These are phyloP conservation scores for Phyllosticta capitalensis DNA, from an alignment of 2,329 filamentous ascomycete species.

Conservation along the genomic window DNA sequence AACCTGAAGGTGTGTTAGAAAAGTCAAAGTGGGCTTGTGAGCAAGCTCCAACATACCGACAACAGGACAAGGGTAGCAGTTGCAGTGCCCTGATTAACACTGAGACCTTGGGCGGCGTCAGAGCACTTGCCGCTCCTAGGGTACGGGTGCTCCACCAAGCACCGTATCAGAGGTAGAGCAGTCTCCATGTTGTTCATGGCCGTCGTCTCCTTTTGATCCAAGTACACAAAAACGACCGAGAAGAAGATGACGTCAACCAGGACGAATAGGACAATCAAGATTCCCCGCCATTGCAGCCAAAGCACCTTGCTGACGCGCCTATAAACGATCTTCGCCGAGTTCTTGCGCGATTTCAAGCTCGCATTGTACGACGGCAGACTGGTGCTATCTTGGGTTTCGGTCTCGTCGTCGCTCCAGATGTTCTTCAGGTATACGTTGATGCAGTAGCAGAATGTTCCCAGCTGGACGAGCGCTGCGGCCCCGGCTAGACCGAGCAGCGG, in stretches of 20 bases:
- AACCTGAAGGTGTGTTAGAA: constrained; percentile 25
- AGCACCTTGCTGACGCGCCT: constrained; percentile 78
- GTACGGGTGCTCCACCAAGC: constrained; percentile 44
- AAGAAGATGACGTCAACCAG: constrained; percentile 91
- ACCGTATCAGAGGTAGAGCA: constrained; percentile 38
- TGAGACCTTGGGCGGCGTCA: constrained; percentile 47
- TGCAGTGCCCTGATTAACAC: constrained; percentile 67
- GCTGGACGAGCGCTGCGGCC: constrained; percentile 67
- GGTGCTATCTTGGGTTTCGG: constrained; percentile 53
- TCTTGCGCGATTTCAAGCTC: constrained; percentile 59
- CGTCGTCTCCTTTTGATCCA: constrained; percentile 53
- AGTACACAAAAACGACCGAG: constrained; percentile 78
- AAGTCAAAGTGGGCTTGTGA: not conserved
- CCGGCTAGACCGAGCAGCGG: constrained; percentile 72
- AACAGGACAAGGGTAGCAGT: constrained; percentile 75
- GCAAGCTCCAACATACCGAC: constrained; percentile 47
- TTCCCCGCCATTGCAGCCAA: constrained; percentile 87
- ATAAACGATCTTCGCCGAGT: constrained; percentile 75
- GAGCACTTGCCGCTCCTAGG: constrained; percentile 58
- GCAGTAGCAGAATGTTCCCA: constrained; percentile 74
- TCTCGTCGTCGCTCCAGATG: constrained; percentile 61
- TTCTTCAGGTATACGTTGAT: constrained; percentile 89
- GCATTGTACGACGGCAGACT: constrained; percentile 56
- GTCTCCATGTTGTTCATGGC: constrained; percentile 39
- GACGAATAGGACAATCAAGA: constrained; percentile 82